Evolutionary conservation across 2,329 filamentous ascomycete species (phyloP), one percentile per base, ranked within the genome.

Genomic region (Dothidotthia symphoricarpi): DNA sequence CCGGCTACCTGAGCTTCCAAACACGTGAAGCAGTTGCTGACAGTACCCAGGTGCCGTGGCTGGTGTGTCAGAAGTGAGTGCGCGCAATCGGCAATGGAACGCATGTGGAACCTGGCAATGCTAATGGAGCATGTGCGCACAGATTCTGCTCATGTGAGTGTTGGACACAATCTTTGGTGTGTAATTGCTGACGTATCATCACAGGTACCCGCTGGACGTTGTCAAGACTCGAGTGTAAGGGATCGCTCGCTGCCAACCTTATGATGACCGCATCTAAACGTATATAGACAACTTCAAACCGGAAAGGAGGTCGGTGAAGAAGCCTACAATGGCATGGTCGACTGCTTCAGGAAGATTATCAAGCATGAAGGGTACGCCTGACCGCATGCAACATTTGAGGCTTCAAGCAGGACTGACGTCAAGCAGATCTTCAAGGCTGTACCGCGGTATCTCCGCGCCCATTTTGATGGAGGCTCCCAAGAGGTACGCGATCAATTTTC

Each of bases 401-500:
- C 12, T 26, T 13, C 9, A 22, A 32, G 13, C 12, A 19, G 15
- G 9, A 39, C 43, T 62, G 32, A 64, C 45, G 31, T 28, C 16
- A 16, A 13, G 41, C 45, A 93, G 88, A 44, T 83, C 86, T 70
- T 93, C 88, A 47, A 83, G 91, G 53, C 78, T 98, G 45, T 98
- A 98, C 76, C 88, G 93, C 55, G 93, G 93, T 63, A 98, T 98
- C 69, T 83, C 80, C 29, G 91, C 93, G 16, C 93, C 93, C 34
- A 97, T 98, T 63, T 79, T 97, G 54, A 98, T 98, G 91, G 91
- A 97, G 72, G 90, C 90, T 39, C 84, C 87, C 70, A 95, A 95
- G 81, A 82, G 75, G 72, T 75, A 49, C 43, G n/a, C n/a, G n/a
- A n/a, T n/a, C n/a, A n/a, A n/a, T n/a, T n/a, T n/a, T n/a, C n/a